phyloP scores from a whole-genome alignment of 1,139 yeast species.

The Geotrichum candidum region DNA sequence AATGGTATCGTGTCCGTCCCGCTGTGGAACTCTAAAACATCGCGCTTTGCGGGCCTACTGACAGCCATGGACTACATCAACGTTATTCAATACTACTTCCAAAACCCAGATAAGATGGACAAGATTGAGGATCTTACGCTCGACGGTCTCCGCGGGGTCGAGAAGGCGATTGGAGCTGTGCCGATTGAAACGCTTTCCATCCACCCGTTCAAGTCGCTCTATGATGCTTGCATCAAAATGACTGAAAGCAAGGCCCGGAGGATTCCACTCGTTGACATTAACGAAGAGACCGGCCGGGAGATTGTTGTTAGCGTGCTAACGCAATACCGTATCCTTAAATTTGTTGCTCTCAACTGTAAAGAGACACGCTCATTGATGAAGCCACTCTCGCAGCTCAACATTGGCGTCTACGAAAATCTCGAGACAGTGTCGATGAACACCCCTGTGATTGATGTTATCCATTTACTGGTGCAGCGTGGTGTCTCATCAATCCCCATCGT shows the following conservation, averaged over 20 bases:
- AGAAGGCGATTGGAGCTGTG: conserved; percentile 79
- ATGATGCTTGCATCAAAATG: conserved; percentile 94
- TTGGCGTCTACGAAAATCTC: conserved; percentile 55
- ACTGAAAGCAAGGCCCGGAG: conserved; percentile 84
- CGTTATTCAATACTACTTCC: conserved; percentile 91
- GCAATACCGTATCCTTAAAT: conserved; percentile 91
- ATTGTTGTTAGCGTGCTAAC: conserved; percentile 93
- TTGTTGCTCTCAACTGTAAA: conserved; percentile 91
- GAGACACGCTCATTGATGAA: conserved; percentile 81
- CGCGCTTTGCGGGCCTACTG: conserved; percentile 88
- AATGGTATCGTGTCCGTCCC: conserved; percentile 96
- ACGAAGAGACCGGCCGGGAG: conserved; percentile 87
- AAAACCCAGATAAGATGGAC: conserved; percentile 84
- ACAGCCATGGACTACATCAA: conserved; percentile 92
- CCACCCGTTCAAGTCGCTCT: conserved; percentile 84
- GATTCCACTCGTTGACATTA: conserved; percentile 90
- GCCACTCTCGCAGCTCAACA: conserved; percentile 64
- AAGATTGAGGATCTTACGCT: conserved; percentile 80
- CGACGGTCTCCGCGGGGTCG: conserved; percentile 76
- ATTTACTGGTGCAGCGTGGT: conserved; percentile 66
- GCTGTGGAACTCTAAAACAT: conserved; percentile 85
- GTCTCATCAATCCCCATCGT: conserved; percentile 92
- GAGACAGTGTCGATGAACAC: conserved; percentile 85
- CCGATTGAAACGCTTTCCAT: conserved; percentile 85
- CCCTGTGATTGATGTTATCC: conserved; percentile 92